Base-by-base conservation (phyloP, 495 filamentous ascomycete species). In the Massariosphaeria phaeospora region DNA sequence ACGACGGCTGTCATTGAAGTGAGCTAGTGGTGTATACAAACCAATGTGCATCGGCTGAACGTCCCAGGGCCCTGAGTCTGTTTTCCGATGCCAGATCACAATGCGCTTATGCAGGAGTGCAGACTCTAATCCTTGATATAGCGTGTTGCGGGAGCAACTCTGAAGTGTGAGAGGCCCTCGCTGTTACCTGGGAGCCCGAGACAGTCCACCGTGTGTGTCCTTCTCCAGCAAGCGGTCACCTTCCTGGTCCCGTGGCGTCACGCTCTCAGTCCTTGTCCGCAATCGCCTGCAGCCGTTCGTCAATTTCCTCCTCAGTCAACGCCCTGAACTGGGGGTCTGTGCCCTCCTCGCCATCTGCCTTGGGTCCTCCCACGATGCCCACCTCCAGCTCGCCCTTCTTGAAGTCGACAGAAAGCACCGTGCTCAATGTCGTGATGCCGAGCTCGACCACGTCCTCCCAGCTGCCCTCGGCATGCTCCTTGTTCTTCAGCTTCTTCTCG, bases 401-500 rank as follows among this genome's bases (percentile, higher is more conserved):
- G 78, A 98, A 98, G 72, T 98, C 93, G 63, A 97, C 94, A 69
- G 89, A 95, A 48, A 98, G 80, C 46, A 98, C 91, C 46, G 85
- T 93, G 79, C 91, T 95, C 68, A 98, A 72, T 10, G 93, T 86
- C 13, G 89, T 84, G 73, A 98, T 97, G 34, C 86, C 93, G 56
- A 96, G 77, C 74, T 98, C 93, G 50, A 98, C 91, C 30, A 98
- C 93, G 54, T 97, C 93, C 74, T 96, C 87, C 94, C 94, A 97
- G 72, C 75, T 84, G 54, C 93, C 93, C 7, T 88, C 83, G 25
- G 93, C 93, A 65, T 79, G 79, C 70, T 97, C 91, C 84, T 95
- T 96, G 83, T 95, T 95, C 82, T 97, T 97, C 74, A 98, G 83
- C 80, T 95, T 96, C 85, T 96, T 96, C 81, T 98, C 93, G 46